Percentiles rank a stretch among this genome's conserved stretches.
Conservation (phyloP, 495 filamentous ascomycete species). For the Diplogelasinospora grovesii region DNA sequence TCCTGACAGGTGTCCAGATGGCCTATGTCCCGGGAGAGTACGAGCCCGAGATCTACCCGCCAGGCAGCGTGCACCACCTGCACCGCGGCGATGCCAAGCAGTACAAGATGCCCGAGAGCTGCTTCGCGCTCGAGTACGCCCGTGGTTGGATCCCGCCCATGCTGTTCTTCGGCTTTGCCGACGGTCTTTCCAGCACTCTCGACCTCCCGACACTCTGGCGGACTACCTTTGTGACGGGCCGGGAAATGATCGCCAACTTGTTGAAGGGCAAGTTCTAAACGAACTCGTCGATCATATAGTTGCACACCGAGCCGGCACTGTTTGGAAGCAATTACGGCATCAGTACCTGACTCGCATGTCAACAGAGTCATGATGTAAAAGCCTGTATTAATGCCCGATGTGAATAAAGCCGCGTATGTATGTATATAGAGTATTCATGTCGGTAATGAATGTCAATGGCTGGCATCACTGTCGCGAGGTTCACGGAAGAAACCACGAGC, state of each 20-base stretch:
- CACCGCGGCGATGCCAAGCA: constrained; percentile 71
- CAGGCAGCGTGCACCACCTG: constrained; percentile 72
- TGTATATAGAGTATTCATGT: no score
- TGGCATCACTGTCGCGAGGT: no score
- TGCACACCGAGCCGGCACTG: no score
- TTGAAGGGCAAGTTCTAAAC: constrained; percentile 61
- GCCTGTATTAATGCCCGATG: no score
- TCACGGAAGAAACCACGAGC: no score
- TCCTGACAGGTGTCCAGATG: constrained; percentile 66
- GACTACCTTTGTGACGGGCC: constrained; percentile 60
- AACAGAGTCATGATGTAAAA: no score
- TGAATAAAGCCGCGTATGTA: no score
- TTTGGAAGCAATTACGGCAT: no score
- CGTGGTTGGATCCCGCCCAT: constrained; percentile 87
- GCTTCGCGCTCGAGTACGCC: constrained; percentile 84
- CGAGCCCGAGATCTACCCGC: constrained; percentile 66
- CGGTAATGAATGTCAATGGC: no score
- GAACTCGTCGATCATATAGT: no score
- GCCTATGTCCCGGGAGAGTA: constrained; percentile 65
- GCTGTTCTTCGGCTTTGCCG: constrained; percentile 80
- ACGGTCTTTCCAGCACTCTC: constrained; percentile 66
- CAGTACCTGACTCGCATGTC: no score
- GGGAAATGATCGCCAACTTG: constrained; percentile 68
- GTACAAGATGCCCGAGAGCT: constrained; percentile 73
- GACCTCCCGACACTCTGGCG: constrained; percentile 75